A percentile compares a stretch with the other conserved stretches of the same genome.
Evolutionary conservation across 306 rosid genomes (phyloP).

Genomic region (Cicer pinnatifidum): DNA sequence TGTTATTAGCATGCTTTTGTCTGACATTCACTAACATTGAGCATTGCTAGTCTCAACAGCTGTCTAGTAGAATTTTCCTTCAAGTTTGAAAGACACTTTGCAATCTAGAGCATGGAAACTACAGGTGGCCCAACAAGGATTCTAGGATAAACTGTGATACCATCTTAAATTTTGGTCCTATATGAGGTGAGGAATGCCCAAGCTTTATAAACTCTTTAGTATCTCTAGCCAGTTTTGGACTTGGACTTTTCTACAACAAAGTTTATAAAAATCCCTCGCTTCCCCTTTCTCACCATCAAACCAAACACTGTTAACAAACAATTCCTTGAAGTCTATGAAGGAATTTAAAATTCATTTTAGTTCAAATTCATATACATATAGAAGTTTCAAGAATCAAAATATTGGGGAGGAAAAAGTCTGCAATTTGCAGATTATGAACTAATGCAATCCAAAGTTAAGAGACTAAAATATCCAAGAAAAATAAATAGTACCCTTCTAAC

Average conservation of each 20-base stretch:
- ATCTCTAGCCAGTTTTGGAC: background rate
- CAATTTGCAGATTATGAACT: background rate
- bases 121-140: background rate
- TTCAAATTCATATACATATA: background rate
- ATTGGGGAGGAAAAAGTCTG: background rate
- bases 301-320: background rate
- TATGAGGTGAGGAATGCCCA: background rate
- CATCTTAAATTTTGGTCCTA: background rate
- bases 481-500: background rate
- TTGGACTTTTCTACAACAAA: background rate
- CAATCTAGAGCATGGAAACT: background rate
- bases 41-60: background rate
- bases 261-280: background rate
- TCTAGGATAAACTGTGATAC: background rate
- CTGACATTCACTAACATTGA: constrained; percentile 10
- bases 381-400: constrained; percentile 13
- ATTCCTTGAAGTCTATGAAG: background rate
- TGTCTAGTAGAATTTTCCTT: background rate
- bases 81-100: background rate
- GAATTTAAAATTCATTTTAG: constrained; percentile 20
- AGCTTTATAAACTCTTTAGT: background rate
- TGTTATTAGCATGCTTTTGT: constrained; percentile 8
- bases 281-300: background rate
- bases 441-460: constrained; percentile 18
- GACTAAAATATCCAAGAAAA: constrained; percentile 15